Conservation (phyloP, 345 rosid species). For the Passiflora organensis region DNA sequence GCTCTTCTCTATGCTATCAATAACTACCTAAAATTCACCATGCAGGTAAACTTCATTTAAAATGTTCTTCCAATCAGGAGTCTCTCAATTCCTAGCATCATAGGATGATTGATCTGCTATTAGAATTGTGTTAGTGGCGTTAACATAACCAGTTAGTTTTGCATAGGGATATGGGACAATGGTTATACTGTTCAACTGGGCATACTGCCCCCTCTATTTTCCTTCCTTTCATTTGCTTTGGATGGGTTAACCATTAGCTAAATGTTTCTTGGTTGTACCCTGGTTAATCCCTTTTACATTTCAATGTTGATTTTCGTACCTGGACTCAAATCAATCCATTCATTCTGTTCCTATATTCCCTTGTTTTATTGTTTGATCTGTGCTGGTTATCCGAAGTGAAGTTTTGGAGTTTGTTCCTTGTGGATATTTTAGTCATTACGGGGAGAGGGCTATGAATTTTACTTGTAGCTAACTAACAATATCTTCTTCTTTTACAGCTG, state of each 20-base stretch:
- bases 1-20: constrained; percentile 86
- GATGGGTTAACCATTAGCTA: no score
- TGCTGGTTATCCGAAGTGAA: neutral
- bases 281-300: neutral
- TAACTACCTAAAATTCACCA: constrained; percentile 88
- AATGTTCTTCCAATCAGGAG: neutral
- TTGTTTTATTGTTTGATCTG: neutral
- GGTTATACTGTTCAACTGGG: no score
- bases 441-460: neutral
- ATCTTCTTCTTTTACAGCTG: constrained; percentile 48
- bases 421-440: neutral
- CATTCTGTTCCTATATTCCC: neutral
- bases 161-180: neutral
- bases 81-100: neutral
- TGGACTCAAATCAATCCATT: no score
- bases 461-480: neutral
- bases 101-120: neutral
- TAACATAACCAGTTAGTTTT: neutral
- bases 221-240: no score
- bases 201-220: no score
- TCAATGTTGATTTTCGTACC: neutral
- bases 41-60: constrained; percentile 61
- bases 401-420: neutral
- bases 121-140: neutral
- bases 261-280: neutral